Evolutionary conservation across 306 rosid species (phyloP).

Genomic region (Vigna radiata): DNA sequence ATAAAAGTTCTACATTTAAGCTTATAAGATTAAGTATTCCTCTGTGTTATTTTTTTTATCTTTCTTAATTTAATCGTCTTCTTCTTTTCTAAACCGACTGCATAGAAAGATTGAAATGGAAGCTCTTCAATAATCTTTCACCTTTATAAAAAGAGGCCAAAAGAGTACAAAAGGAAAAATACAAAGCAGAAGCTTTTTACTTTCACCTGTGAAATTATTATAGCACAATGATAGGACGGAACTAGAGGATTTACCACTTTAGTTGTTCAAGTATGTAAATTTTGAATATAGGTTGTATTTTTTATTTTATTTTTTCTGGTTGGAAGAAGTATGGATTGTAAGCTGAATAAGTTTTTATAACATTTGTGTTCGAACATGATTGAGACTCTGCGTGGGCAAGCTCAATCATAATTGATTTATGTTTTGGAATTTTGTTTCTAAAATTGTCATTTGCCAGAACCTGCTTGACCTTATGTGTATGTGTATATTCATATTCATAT

Average conservation of each 20-base stretch:
- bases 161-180: neutral
- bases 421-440: conserved; percentile 1
- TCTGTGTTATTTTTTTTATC: neutral
- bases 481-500: too few relatives aligned
- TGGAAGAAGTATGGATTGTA: neutral
- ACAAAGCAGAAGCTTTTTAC: neutral
- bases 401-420: neutral
- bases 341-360: neutral
- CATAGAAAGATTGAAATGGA: neutral
- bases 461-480: neutral
- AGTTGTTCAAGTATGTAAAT: neutral
- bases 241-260: neutral
- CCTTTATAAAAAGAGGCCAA: neutral
- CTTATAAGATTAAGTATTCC: neutral
- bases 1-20: conserved; percentile 33
- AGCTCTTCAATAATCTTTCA: neutral
- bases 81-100: neutral
- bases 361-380: neutral
- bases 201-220: neutral
- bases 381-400: neutral
- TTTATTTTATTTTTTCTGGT: neutral
- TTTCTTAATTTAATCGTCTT: neutral
- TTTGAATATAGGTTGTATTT: neutral
- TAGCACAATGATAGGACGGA: neutral
- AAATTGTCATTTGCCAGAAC: conserved; percentile 9